Base-by-base conservation (phyloP, 352 stramenopile species). In the Thalassiosira livingstoniorum region DNA sequence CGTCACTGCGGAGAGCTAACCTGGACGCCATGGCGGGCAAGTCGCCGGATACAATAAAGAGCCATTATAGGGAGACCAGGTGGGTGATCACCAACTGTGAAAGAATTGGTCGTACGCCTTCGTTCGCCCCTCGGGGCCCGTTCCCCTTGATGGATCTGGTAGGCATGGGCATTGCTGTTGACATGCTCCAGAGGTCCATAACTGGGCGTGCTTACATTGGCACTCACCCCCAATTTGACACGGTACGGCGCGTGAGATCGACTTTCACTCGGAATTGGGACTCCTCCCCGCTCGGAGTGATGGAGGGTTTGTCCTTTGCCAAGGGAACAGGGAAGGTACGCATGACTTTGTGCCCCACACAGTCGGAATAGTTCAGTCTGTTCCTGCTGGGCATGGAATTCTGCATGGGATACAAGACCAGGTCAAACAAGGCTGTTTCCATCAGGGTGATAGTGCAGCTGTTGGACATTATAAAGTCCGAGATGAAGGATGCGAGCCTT, bases 341-440 rank as follows among this genome's bases (percentile, higher is more conserved):
- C 7, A 1, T 57, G 0, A 67, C 74, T 18, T 27, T 21, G 2
- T 60, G 43, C 43, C 64, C 74, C 29, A 34, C 53, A 1, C 57
- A 74, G 25, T 81, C 64, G 0, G 27, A 66, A 45, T 82, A 47
- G 34, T 73, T 77, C 2, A 18, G 35, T 15, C 18, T 47, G 31
- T 76, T 72, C 25, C n/a, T 66, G 34, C 18, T 34, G 4, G 75
- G 75, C 10, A 21, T 10, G 2, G 32, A 72, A 43, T n/a, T 42
- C n/a, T 23, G 65, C 27, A 82, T 82, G 65, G 75, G 65, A 0
- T 58, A 73, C 11, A 29, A 75, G 0, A 65, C 39, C 4, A 58
- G 35, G 61, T 23, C 43, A 11, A 69, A 82, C 21, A 23, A 61
- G 11, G 43, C 47, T 34, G 4, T 78, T 13, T 32, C 43, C 0